Conservation (phyloP, 148 eudicot genomes). For the Cornus controversa region DNA sequence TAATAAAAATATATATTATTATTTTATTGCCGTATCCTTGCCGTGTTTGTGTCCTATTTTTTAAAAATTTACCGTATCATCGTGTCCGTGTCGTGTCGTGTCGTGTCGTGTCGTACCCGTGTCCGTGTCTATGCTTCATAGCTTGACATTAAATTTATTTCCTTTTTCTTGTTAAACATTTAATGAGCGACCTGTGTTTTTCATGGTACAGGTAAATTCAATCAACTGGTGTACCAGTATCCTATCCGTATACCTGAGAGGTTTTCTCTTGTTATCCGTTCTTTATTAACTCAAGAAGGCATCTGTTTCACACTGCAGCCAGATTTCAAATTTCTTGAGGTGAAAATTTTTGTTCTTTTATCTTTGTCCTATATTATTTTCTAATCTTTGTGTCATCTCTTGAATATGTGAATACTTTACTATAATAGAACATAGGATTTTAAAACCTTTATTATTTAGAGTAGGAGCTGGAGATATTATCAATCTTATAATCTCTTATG, state of each 20-base stretch:
- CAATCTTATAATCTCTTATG: neutral
- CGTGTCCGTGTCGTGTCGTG: no score
- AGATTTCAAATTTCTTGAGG: constrained; percentile 97
- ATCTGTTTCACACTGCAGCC: constrained; percentile 91
- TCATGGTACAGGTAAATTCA: constrained; percentile 76
- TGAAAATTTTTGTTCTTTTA: constrained; percentile 20
- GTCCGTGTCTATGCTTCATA: no score
- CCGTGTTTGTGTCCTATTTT: no score
- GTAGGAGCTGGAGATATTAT: neutral
- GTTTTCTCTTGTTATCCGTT: constrained; percentile 96
- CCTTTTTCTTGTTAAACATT: neutral
- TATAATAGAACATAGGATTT: no score
- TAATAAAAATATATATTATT: no score
- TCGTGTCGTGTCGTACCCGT: no score
- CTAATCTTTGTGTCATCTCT: neutral
- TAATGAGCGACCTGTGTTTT: neutral
- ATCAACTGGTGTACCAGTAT: constrained; percentile 95
- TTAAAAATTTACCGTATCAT: no score
- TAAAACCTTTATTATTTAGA: neutral
- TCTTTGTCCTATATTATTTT: neutral
- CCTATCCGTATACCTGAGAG: constrained; percentile 98
- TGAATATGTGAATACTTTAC: neutral
- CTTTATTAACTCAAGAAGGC: constrained; percentile 97
- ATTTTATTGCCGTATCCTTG: no score
- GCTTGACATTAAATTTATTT: neutral